A percentile compares a stretch with the other conserved stretches of the same genome.
Evolutionary conservation across 176 grass and related monocot genomes (phyloP).

Genomic region (Elaeis guineensis): DNA sequence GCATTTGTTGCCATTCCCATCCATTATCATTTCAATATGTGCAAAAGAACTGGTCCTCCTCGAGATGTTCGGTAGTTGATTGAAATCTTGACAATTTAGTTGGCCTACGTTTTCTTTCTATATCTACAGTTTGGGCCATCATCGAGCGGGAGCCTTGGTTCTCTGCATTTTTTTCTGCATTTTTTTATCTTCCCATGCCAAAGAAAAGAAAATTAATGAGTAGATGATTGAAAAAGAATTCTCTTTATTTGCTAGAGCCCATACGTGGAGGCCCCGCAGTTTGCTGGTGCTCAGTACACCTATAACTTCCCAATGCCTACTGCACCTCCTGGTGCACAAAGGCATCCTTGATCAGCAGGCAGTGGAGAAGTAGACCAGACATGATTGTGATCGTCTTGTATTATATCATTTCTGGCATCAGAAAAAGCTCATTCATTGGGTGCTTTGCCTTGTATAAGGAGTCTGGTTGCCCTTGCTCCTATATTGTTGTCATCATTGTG

Average conservation of each 20-base stretch:
- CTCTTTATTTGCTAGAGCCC: constrained; percentile 56
- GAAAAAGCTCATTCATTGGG: no score
- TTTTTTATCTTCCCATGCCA: no score
- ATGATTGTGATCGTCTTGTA: no score
- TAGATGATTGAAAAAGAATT: constrained; percentile 1
- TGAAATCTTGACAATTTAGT: no score
- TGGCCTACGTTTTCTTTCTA: no score
- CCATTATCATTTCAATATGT: background rate
- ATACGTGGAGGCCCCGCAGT: constrained; percentile 84
- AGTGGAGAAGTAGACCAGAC: background rate
- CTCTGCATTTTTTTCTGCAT: no score
- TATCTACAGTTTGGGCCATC: no score
- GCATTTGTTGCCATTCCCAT: background rate
- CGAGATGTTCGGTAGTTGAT: background rate
- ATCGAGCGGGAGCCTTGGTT: no score
- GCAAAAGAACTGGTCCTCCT: background rate
- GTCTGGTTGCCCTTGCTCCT: no score
- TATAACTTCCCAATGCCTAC: constrained; percentile 81
- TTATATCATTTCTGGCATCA: no score
- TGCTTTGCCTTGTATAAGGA: no score
- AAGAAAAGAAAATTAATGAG: background rate
- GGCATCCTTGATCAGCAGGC: constrained; percentile 31
- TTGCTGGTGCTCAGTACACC: constrained; percentile 36
- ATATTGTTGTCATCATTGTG: background rate
- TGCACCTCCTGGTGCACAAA: constrained; percentile 71